Evolutionary conservation across 2,329 filamentous ascomycete species (phyloP).

Genomic region (Arthrinium puccinioides): DNA sequence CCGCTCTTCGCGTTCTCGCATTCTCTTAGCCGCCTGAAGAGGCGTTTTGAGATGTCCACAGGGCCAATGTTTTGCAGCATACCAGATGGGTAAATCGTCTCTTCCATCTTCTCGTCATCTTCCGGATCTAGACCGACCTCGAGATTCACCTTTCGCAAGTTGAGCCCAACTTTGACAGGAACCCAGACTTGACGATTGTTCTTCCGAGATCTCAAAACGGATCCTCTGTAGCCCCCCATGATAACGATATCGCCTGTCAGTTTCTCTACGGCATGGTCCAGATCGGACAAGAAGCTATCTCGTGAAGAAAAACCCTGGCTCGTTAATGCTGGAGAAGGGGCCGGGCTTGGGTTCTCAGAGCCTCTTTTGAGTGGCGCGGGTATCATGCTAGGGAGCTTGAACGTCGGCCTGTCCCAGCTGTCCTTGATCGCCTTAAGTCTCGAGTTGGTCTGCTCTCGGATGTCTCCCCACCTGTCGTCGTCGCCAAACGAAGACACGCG

Average conservation of each 20-base stretch:
- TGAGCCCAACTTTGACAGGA: conserved; percentile 85
- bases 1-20: conserved; percentile 67
- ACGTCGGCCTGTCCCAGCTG: conserved; percentile 71
- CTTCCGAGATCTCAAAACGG: conserved; percentile 76
- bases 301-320: conserved; percentile 12
- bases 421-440: conserved; percentile 86
- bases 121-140: conserved; percentile 76
- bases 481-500: conserved; percentile 78
- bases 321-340: conserved; percentile 10
- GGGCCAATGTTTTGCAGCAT: conserved; percentile 91
- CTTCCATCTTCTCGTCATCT: conserved; percentile 76
- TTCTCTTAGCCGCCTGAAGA: conserved; percentile 71
- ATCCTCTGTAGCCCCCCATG: conserved; percentile 85
- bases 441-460: conserved; percentile 80
- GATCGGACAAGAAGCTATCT: conserved; percentile 22
- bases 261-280: conserved; percentile 53
- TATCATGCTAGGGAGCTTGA: conserved; percentile 56
- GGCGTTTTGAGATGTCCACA: conserved; percentile 76
- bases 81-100: conserved; percentile 76
- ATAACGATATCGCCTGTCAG: conserved; percentile 81
- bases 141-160: conserved; percentile 84
- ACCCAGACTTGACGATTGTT: conserved; percentile 88
- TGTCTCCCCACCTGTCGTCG: conserved; percentile 70
- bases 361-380: conserved; percentile 22
- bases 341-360: conserved; percentile 9